These are phyloP conservation scores for Ophiostoma himal-ulmi DNA, from an alignment of 2,329 filamentous ascomycete genomes.

Conservation along the genomic window DNA sequence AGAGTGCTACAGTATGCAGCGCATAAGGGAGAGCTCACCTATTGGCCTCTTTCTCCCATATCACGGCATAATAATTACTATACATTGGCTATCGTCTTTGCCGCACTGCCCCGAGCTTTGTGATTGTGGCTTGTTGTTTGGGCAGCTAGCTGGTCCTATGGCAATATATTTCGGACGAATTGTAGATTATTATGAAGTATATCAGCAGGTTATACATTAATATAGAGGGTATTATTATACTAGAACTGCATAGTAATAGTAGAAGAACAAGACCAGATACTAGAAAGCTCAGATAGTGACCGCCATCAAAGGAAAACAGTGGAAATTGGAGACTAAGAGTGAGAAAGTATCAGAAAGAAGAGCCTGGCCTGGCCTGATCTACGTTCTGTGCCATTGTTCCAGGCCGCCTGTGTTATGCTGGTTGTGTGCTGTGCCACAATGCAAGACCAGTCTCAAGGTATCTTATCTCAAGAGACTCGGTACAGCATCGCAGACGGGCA, in stretches of 20 bases:
- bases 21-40: not conserved
- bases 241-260: not conserved
- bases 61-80: not conserved
- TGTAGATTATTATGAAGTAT: not conserved
- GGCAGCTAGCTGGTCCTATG: not conserved
- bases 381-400: not conserved
- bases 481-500: not conserved
- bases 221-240: not conserved
- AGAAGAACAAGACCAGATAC: too few relatives aligned
- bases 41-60: not conserved
- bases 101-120: not conserved
- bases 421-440: slow-evolving; percentile 10
- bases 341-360: not conserved
- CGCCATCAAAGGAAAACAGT: not conserved
- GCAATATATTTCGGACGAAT: not conserved
- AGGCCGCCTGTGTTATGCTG: not conserved
- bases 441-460: not conserved
- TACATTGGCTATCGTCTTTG: slow-evolving; percentile 1
- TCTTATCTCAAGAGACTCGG: not conserved
- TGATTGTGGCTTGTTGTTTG: not conserved
- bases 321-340: not conserved
- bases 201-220: not conserved
- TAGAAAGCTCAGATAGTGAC: not conserved
- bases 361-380: not conserved
- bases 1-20: not conserved